These are phyloP conservation scores for Globisporangium canariense DNA, from an alignment of 352 stramenopile genomes.

Conservation along the genomic window DNA sequence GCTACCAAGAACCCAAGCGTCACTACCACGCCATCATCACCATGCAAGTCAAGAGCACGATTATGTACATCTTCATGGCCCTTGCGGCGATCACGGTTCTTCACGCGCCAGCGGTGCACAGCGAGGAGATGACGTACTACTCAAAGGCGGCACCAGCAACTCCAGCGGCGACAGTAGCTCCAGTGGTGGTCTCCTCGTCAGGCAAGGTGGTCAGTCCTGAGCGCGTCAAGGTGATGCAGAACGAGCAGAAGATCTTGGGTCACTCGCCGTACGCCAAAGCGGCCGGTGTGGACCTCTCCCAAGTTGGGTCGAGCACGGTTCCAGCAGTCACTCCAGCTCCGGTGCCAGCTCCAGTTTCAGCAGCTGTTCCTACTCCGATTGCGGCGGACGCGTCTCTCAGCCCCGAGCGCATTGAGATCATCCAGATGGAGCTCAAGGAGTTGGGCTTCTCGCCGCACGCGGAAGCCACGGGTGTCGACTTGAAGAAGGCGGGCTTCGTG, in stretches of 20 bases:
- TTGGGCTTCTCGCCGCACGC: conserved; percentile 7
- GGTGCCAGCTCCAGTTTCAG: not conserved
- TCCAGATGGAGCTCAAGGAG: conserved; percentile 11
- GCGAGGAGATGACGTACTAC: conserved; percentile 9
- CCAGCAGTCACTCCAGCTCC: not conserved
- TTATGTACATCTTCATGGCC: not conserved
- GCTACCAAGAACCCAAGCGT: not conserved
- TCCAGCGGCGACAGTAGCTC: not conserved
- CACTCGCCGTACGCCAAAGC: conserved; percentile 7
- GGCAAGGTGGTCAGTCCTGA: not conserved
- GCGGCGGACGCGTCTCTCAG: not conserved
- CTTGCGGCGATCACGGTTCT: not conserved
- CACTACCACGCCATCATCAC: not conserved
- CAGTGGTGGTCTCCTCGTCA: not conserved
- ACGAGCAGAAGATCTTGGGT: conserved; percentile 6
- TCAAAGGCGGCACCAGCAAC: not conserved
- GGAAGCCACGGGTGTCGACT: not conserved
- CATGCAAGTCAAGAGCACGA: conserved; percentile 9
- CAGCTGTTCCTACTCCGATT: not conserved
- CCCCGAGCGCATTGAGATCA: conserved; percentile 10
- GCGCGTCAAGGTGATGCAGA: conserved; percentile 10
- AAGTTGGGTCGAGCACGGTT: not conserved
- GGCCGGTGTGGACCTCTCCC: not conserved
- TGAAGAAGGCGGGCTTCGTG: conserved; percentile 8
- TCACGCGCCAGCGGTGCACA: not conserved